Conservation (phyloP, 2,329 filamentous ascomycete species). For the Pseudocercospora pini-densiflorae region DNA sequence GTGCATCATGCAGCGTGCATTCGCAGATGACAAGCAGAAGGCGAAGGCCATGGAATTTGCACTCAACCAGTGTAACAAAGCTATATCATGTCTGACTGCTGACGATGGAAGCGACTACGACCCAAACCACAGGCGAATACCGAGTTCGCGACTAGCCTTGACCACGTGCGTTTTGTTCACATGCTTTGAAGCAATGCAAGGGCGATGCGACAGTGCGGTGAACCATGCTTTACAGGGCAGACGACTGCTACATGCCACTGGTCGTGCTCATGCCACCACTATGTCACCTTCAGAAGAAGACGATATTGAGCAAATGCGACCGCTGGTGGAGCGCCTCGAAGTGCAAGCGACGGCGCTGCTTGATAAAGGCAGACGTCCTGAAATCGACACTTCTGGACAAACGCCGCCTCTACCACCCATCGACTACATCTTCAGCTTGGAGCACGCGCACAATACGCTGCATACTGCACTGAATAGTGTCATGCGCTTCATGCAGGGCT, state of each 20-base stretch:
- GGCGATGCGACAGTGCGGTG: slow-evolving; percentile 41
- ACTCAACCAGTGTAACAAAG: slow-evolving; percentile 39
- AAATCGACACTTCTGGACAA: slow-evolving; percentile 33
- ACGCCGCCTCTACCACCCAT: slow-evolving; percentile 35
- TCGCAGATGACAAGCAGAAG: slow-evolving; percentile 37
- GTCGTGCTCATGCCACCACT: slow-evolving; percentile 24
- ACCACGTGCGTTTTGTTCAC: slow-evolving; percentile 42
- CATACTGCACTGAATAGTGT: slow-evolving; percentile 40
- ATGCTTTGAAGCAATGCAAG: slow-evolving; percentile 42
- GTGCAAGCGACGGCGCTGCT: slow-evolving; percentile 39
- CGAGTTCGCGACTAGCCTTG: slow-evolving; percentile 35
- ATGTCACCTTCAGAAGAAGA: slow-evolving; percentile 34
- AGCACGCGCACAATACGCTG: slow-evolving; percentile 39
- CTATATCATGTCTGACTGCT: slow-evolving; percentile 37
- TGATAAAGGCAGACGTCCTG: slow-evolving; percentile 36
- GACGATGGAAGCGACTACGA: slow-evolving; percentile 26
- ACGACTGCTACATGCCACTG: slow-evolving; percentile 35
- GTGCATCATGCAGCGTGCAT: slow-evolving; percentile 39
- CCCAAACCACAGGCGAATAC: slow-evolving; percentile 24
- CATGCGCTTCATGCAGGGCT: slow-evolving; percentile 41
- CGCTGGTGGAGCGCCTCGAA: slow-evolving; percentile 39
- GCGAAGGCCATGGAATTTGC: slow-evolving; percentile 40
- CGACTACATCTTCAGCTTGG: slow-evolving; percentile 37
- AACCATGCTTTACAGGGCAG: slow-evolving; percentile 39
- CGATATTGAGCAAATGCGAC: slow-evolving; percentile 40